Conservation (phyloP, 2,329 filamentous ascomycete species). For the Balansia obtecta region DNA sequence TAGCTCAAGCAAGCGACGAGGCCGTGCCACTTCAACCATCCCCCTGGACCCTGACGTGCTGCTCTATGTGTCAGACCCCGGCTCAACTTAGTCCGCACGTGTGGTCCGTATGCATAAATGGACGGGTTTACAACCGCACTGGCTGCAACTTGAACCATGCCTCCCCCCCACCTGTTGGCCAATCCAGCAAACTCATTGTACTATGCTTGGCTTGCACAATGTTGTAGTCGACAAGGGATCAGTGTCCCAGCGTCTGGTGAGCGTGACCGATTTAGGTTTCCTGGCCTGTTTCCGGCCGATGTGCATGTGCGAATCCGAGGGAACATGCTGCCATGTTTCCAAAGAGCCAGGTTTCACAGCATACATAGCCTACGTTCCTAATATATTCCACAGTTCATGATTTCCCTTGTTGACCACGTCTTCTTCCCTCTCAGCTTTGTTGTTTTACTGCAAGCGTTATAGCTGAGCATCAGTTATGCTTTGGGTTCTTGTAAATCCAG, state of each 20-base stretch:
- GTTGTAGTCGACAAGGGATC: not conserved
- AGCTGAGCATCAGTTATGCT: not conserved
- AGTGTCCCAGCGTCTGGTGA: not conserved
- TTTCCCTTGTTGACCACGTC: not conserved
- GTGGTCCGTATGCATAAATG: not conserved
- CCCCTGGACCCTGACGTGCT: not conserved
- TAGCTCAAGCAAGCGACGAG: not conserved
- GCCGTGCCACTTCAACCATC: not conserved
- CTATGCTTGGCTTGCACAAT: not conserved
- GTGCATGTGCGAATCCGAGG: not conserved
- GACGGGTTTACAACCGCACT: not conserved
- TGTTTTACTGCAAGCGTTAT: not conserved
- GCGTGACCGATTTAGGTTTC: not conserved
- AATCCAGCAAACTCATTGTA: not conserved
- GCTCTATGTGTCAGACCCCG: not conserved
- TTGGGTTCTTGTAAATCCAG: not conserved
- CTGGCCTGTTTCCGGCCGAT: not conserved
- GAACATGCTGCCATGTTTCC: not conserved
- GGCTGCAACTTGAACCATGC: not conserved
- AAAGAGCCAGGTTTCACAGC: conserved; percentile 1
- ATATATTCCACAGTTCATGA: not conserved
- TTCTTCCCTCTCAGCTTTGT: not conserved
- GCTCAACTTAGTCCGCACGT: not conserved
- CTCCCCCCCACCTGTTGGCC: not conserved
- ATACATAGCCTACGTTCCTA: not conserved